A percentile compares a stretch with the other conserved stretches of the same genome.
These are phyloP conservation scores for Populus tomentosa DNA, from an alignment of 441 rosid species.

Conservation along the genomic window DNA sequence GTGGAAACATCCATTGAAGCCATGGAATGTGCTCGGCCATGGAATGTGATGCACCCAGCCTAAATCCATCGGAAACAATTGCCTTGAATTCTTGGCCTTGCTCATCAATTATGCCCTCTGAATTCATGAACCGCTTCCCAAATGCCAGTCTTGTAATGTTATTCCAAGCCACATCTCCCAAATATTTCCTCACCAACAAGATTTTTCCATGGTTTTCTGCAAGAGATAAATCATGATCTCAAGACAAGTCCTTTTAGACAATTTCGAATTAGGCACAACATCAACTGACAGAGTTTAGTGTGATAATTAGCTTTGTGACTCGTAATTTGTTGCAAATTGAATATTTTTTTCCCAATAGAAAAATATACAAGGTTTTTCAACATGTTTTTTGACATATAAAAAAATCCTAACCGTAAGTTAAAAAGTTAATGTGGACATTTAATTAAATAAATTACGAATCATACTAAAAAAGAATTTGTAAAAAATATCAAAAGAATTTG, in stretches of 20 bases:
- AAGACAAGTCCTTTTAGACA: not conserved
- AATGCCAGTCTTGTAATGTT: slow-evolving; percentile 72
- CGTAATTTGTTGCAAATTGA: too few relatives aligned
- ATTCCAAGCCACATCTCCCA: slow-evolving; percentile 72
- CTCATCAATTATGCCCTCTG: slow-evolving; percentile 57
- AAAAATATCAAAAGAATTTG: too few relatives aligned
- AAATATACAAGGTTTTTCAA: too few relatives aligned
- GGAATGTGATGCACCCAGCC: slow-evolving; percentile 33
- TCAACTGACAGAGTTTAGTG: not conserved
- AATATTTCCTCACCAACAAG: slow-evolving; percentile 41
- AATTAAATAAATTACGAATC: too few relatives aligned
- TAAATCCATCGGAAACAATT: slow-evolving; percentile 52
- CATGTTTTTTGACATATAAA: too few relatives aligned
- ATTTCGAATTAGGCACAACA: not conserved
- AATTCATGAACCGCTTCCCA: slow-evolving; percentile 66
- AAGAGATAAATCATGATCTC: not conserved
- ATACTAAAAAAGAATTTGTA: too few relatives aligned
- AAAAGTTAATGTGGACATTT: too few relatives aligned
- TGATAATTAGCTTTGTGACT: not conserved
- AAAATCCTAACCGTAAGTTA: too few relatives aligned
- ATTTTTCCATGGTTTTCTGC: slow-evolving; percentile 45
- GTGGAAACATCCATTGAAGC: slow-evolving; percentile 74
- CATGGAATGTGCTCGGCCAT: slow-evolving; percentile 37
- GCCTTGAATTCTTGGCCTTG: slow-evolving; percentile 77
- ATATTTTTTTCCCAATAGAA: too few relatives aligned